Percentiles rank a stretch among this genome's conserved stretches.
Evolutionary conservation across 1,139 yeast species (phyloP).

Genomic region (Suhomyces maxii): DNA sequence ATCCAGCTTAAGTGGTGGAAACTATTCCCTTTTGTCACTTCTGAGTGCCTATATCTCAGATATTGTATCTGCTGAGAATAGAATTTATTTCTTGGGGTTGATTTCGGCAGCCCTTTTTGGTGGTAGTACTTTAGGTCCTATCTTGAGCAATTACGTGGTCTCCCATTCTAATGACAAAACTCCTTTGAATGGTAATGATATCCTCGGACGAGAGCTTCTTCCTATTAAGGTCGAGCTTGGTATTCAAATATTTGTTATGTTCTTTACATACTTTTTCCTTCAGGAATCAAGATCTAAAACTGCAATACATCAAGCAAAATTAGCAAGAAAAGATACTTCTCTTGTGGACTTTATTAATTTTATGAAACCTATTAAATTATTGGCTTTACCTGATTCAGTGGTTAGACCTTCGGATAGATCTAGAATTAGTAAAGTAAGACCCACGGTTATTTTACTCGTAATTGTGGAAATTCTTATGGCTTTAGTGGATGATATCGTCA

Average conservation of each 20-base stretch:
- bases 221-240: constrained; percentile 35
- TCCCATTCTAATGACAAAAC: not conserved
- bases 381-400: constrained; percentile 40
- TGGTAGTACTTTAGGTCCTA: constrained; percentile 13
- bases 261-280: constrained; percentile 38
- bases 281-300: constrained; percentile 50
- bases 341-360: constrained; percentile 22
- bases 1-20: constrained; percentile 12
- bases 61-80: constrained; percentile 8
- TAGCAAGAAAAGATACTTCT: not conserved
- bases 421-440: constrained; percentile 20
- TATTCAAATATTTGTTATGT: constrained; percentile 23
- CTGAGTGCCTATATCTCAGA: constrained; percentile 12
- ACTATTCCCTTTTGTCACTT: constrained; percentile 6
- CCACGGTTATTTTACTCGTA: constrained; percentile 45
- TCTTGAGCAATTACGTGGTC: constrained; percentile 6
- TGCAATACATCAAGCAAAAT: constrained; percentile 43
- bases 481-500: constrained; percentile 7
- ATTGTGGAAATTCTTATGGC: constrained; percentile 32
- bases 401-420: constrained; percentile 9
- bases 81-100: constrained; percentile 11
- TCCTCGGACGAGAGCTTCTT: constrained; percentile 20
- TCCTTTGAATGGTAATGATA: constrained; percentile 1
- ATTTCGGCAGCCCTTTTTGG: constrained; percentile 8
- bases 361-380: constrained; percentile 48